Base-by-base conservation (phyloP, 2,329 filamentous ascomycete genomes). In the Penicillium sp. region DNA sequence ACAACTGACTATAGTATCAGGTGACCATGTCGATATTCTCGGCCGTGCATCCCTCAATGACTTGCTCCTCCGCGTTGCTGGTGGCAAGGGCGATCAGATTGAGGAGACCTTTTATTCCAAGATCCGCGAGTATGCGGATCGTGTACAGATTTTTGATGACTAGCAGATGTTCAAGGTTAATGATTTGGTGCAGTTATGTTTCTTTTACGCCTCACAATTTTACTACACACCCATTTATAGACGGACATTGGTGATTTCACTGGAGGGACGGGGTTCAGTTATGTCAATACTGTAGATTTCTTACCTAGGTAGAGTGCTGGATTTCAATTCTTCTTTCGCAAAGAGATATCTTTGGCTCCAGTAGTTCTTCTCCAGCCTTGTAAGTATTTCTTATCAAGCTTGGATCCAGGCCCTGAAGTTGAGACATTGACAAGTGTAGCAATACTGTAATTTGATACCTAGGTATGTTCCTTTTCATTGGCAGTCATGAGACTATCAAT, bases 11-110 rank as follows among this genome's bases (percentile, higher is more conserved):
- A 24, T 45, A 18, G 18, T 3, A 3, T 31, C 8, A 57, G 92
- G 92, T 13, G 94, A 99, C 69, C 94, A 99, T 68, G 94, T 99
- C 47, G 94, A 99, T 69, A 99, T 99, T 54, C 80, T 99, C 3
- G 94, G 94, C 1, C 81, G 94, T 29, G 87, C 92, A 62, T 91
- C 86, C 31, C 80, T 99, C 24, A 99, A 99, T 67, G 94, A 99
- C 72, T 77, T 97, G 46, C 88, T 99, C 45, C 74, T 99, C 55
- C 82, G 87, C 48, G 88, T 99, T 9, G 94, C 91, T 0, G 92
- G 91, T 0, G 94, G 94, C 0, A 86, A 85, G 63, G 94, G 94
- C 4, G 83, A 92, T 55, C 80, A 85, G 27, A 93, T 99, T 59
- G 79, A 88, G 45, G 85, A 95, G 57, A 85, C 83, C 44, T 84